These are phyloP conservation scores for Baorangia bicolor DNA, from an alignment of 768 basidiomycete species.

Conservation along the genomic window DNA sequence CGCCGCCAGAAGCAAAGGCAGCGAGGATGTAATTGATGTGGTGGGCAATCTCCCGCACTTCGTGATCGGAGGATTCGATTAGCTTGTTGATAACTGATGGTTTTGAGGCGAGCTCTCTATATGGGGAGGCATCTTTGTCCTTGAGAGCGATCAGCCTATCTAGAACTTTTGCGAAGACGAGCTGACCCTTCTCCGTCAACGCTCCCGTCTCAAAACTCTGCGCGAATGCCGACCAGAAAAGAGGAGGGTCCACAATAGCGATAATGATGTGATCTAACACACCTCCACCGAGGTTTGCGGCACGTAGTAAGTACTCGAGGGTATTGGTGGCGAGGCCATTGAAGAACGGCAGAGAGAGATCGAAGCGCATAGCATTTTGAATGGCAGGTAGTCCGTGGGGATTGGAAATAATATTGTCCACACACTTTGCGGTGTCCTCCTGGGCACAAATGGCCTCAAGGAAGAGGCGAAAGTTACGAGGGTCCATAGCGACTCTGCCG, in stretches of 20 bases:
- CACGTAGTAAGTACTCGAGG: slow-evolving; percentile 39
- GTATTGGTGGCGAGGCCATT: slow-evolving; percentile 41
- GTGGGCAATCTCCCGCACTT: slow-evolving; percentile 35
- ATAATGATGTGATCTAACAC: slow-evolving; percentile 43
- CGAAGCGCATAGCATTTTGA: slow-evolving; percentile 42
- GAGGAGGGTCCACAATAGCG: slow-evolving; percentile 48
- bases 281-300: slow-evolving; percentile 43
- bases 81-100: slow-evolving; percentile 26
- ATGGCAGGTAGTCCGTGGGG: slow-evolving; percentile 39
- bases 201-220: slow-evolving; percentile 33
- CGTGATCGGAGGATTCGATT: slow-evolving; percentile 25
- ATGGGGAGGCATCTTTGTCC: slow-evolving; percentile 31
- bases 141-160: slow-evolving; percentile 45
- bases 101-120: slow-evolving; percentile 41
- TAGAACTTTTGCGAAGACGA: slow-evolving; percentile 49
- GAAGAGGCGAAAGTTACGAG: slow-evolving; percentile 34
- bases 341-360: slow-evolving; percentile 40
- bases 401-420: slow-evolving; percentile 38
- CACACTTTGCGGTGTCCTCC: slow-evolving; percentile 38
- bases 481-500: slow-evolving; percentile 29
- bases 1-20: slow-evolving; percentile 25
- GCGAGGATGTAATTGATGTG: slow-evolving; percentile 42
- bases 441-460: slow-evolving; percentile 47
- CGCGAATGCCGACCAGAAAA: slow-evolving; percentile 47
- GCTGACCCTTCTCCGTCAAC: slow-evolving; percentile 37